Evolutionary conservation across 768 basidiomycete species (phyloP).

Genomic region (Suillus occidentalis): DNA sequence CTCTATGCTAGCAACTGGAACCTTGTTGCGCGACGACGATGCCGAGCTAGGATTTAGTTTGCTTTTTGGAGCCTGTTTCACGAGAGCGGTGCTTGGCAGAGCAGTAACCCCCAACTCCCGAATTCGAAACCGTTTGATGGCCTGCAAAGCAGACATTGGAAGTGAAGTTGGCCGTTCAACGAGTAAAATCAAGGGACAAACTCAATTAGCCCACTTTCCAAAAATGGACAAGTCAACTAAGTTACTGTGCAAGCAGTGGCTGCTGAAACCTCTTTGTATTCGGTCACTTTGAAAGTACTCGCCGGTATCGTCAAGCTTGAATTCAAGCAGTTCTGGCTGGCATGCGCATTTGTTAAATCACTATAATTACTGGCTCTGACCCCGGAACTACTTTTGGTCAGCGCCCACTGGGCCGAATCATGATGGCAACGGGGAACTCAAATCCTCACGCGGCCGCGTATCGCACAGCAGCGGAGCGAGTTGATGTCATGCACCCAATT

Average conservation of each 20-base stretch:
- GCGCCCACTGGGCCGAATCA: too few species aligned
- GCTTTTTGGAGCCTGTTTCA: conserved; percentile 28
- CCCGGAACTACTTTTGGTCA: too few species aligned
- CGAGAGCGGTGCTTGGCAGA: conserved; percentile 8
- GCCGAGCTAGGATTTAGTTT: conserved; percentile 8
- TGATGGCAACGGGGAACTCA: neutral
- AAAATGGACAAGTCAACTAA: neutral
- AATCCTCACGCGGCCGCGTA: neutral
- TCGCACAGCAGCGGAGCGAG: neutral
- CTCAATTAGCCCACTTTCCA: neutral
- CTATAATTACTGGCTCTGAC: neutral
- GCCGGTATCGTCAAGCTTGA: neutral
- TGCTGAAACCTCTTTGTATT: neutral
- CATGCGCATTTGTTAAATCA: too few species aligned
- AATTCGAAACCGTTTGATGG: conserved; percentile 27
- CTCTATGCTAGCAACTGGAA: conserved; percentile 24
- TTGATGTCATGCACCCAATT: neutral
- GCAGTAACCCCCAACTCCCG: conserved; percentile 21
- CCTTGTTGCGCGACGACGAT: conserved; percentile 11
- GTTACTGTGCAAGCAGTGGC: too few species aligned
- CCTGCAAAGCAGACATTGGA: conserved; percentile 11
- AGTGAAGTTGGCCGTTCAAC: neutral
- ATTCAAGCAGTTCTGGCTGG: neutral
- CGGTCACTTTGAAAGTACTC: neutral
- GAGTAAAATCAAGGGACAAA: neutral